Conservation (phyloP, 2,329 filamentous ascomycete genomes). For the Curvularia sp. region DNA sequence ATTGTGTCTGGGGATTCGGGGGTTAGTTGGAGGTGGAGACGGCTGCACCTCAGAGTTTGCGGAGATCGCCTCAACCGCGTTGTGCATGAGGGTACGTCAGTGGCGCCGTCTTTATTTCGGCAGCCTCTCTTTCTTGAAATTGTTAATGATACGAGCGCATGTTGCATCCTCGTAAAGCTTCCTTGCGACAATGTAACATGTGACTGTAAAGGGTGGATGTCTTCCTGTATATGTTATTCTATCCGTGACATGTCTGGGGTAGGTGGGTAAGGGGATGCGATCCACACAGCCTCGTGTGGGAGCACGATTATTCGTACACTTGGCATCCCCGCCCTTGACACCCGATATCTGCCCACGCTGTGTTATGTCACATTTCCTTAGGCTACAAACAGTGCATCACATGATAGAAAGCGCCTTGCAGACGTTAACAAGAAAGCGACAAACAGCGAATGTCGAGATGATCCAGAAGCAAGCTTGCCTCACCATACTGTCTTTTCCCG, state of each 20-base stretch:
- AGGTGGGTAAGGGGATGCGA: neutral
- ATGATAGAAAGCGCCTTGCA: neutral
- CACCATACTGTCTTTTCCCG: neutral
- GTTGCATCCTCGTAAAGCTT: neutral
- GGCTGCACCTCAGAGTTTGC: slow-evolving; percentile 11
- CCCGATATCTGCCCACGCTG: neutral
- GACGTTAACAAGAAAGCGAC: neutral
- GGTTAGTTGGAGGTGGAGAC: slow-evolving; percentile 13
- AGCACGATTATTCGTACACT: slow-evolving; percentile 6
- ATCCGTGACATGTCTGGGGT: neutral
- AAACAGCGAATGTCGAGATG: neutral
- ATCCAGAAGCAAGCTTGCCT: neutral
- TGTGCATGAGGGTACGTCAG: slow-evolving; percentile 16
- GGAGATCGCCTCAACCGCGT: slow-evolving; percentile 25
- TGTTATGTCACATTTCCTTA: neutral
- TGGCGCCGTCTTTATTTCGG: slow-evolving; percentile 14
- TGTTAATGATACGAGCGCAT: slow-evolving; percentile 38
- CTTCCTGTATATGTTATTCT: slow-evolving; percentile 6
- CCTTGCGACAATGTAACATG: slow-evolving; percentile 7
- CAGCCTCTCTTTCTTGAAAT: slow-evolving; percentile 5
- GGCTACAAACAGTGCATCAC: neutral
- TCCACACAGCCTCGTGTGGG: neutral
- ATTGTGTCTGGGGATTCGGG: slow-evolving; percentile 15
- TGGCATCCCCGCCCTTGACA: slow-evolving; percentile 4
- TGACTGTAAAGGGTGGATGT: slow-evolving; percentile 3